A percentile compares a stretch with the other conserved stretches of the same genome.
Evolutionary conservation across 129 eudicot species (phyloP).

Genomic region (Escallonia rubra): DNA sequence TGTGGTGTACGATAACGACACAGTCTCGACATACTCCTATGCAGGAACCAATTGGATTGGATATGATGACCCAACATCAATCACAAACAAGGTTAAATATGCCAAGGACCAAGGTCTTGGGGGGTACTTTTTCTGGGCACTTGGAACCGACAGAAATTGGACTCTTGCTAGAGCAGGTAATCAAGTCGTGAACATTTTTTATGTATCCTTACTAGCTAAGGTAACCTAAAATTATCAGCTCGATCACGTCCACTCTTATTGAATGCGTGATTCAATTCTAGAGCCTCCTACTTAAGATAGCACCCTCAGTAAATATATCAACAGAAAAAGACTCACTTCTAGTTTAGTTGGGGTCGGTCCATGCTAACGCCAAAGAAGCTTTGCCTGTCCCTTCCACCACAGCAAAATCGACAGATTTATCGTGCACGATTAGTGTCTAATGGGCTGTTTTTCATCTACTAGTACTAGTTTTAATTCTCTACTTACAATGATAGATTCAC

Average conservation of each 20-base stretch:
- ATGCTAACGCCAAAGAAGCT: not conserved
- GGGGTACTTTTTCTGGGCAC: slow-evolving; percentile 47
- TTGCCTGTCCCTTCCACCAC: no score
- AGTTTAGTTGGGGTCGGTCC: no score
- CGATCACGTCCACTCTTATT: not conserved
- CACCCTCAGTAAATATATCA: not conserved
- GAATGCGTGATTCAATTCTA: no score
- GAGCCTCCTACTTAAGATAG: not conserved
- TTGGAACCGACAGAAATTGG: slow-evolving; percentile 38
- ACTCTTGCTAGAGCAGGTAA: slow-evolving; percentile 34
- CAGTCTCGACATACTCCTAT: slow-evolving; percentile 34
- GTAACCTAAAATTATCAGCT: not conserved
- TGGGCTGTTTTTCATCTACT: no score
- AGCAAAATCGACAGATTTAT: no score
- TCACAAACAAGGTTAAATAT: slow-evolving; percentile 22
- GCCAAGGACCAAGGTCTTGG: slow-evolving; percentile 34
- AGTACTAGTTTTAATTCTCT: no score
- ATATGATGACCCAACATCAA: slow-evolving; percentile 29
- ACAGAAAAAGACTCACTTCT: not conserved
- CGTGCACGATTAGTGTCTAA: no score
- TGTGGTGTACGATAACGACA: slow-evolving; percentile 24
- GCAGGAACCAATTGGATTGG: slow-evolving; percentile 40
- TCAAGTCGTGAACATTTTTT: not conserved
- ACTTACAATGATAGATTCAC: no score
- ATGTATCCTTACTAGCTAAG: not conserved